phyloP scores from a whole-genome alignment of 306 rosid species.

The Dalbergia cultrata region DNA sequence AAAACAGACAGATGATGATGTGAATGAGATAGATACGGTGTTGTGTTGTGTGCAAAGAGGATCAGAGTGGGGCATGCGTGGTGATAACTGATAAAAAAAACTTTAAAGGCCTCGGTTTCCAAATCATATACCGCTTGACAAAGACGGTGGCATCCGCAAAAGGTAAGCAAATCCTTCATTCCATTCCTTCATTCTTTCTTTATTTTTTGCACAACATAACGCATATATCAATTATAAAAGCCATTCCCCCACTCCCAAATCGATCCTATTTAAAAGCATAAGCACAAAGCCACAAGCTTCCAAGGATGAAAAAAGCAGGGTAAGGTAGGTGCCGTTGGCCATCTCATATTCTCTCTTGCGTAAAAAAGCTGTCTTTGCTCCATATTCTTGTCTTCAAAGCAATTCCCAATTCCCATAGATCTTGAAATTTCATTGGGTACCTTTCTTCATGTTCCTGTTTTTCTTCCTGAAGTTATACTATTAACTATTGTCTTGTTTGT shows the following conservation, averaged over 20 bases:
- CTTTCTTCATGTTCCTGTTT: not conserved
- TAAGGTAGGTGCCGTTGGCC: not conserved
- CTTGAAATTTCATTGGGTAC: conserved; percentile 23
- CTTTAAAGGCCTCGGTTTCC: not conserved
- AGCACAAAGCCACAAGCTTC: not conserved
- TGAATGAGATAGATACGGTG: too few relatives aligned
- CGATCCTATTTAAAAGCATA: not conserved
- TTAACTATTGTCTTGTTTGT: not conserved
- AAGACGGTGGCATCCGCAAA: not conserved
- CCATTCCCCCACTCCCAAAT: not conserved
- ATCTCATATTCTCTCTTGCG: not conserved
- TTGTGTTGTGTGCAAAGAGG: too few relatives aligned
- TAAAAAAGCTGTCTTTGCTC: not conserved
- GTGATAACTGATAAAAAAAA: not conserved
- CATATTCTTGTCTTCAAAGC: conserved; percentile 35
- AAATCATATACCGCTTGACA: not conserved
- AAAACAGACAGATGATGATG: too few relatives aligned
- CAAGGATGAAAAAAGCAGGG: not conserved
- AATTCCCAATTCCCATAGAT: conserved; percentile 43
- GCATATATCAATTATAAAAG: not conserved
- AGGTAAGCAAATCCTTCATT: not conserved
- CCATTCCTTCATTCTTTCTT: not conserved
- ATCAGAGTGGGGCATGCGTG: not conserved
- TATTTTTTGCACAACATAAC: too few relatives aligned
- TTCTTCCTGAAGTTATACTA: not conserved